A percentile compares a stretch with the other conserved stretches of the same genome.
phyloP scores from a whole-genome alignment of 2,329 filamentous ascomycete genomes.

The Plenodomus lindquistii region DNA sequence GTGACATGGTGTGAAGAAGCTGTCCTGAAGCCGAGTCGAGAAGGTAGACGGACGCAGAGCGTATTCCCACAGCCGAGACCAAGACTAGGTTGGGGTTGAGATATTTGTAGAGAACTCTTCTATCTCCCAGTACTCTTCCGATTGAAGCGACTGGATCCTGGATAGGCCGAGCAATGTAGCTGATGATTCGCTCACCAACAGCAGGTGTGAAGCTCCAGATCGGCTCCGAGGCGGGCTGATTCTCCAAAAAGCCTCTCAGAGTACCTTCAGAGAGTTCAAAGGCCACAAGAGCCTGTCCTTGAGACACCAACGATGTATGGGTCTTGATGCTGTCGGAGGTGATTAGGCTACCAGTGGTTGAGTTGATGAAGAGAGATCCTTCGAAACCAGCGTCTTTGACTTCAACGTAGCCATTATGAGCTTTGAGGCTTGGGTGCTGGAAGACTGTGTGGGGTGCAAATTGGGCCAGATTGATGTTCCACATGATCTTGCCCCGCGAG shows the following conservation, averaged over 20 bases:
- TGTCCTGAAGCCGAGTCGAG: slow-evolving; percentile 86
- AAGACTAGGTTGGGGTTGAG: slow-evolving; percentile 85
- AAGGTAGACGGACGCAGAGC: slow-evolving; percentile 72
- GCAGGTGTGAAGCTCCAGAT: slow-evolving; percentile 75
- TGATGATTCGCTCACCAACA: slow-evolving; percentile 67
- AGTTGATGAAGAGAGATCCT: slow-evolving; percentile 36
- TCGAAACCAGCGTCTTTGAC: slow-evolving; percentile 30
- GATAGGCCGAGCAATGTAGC: slow-evolving; percentile 67
- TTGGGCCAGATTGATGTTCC: slow-evolving; percentile 70
- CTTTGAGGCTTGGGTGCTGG: slow-evolving; percentile 58
- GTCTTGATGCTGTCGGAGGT: slow-evolving; percentile 20
- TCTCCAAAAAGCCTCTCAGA: slow-evolving; percentile 36
- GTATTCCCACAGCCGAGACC: slow-evolving; percentile 65
- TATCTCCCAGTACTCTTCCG: slow-evolving; percentile 87
- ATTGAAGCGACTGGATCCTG: slow-evolving; percentile 94
- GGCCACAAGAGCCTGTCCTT: slow-evolving; percentile 32
- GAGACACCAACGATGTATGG: slow-evolving; percentile 11
- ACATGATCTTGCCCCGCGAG: slow-evolving; percentile 72
- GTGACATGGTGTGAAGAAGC: slow-evolving; percentile 70
- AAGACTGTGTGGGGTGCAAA: slow-evolving; percentile 61
- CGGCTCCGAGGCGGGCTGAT: slow-evolving; percentile 25
- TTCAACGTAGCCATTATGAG: slow-evolving; percentile 40
- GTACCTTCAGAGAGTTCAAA: slow-evolving; percentile 39
- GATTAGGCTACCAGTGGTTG: slow-evolving; percentile 35
- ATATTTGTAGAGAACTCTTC: slow-evolving; percentile 97